Conservation (phyloP, 306 rosid genomes). For the Psophocarpus tetragonolobus region DNA sequence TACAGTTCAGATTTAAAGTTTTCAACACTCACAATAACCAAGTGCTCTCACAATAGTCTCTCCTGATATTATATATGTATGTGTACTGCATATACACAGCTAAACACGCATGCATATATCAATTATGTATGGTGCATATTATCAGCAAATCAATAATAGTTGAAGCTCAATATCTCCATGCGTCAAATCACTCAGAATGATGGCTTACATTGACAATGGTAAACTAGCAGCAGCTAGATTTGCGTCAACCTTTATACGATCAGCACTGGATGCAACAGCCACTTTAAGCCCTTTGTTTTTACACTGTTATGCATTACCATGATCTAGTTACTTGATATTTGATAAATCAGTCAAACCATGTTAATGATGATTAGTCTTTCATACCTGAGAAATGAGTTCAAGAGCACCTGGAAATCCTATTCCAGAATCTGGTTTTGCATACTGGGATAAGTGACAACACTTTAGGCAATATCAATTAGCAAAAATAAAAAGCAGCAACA, state of each 20-base stretch:
- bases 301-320: constrained; percentile 56
- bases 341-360: constrained; percentile 32
- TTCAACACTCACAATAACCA: too few relatives aligned
- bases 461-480: constrained; percentile 15
- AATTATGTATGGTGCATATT: neutral
- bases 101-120: too few relatives aligned
- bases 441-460: constrained; percentile 52
- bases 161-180: constrained; percentile 25
- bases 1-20: too few relatives aligned
- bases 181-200: constrained; percentile 27
- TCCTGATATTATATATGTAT: too few relatives aligned
- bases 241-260: constrained; percentile 94
- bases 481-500: constrained; percentile 18
- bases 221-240: constrained; percentile 90
- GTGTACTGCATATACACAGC: too few relatives aligned
- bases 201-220: constrained; percentile 80
- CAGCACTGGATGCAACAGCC: constrained; percentile 99
- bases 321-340: constrained; percentile 28
- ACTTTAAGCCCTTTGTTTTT: constrained; percentile 92
- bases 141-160: neutral
- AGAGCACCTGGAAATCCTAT: constrained; percentile 96
- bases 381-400: constrained; percentile 89
- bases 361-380: constrained; percentile 1
- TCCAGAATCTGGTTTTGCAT: constrained; percentile 94
- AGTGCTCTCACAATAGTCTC: too few relatives aligned